Conservation (phyloP, 345 rosid genomes). For the Geranium brycei region DNA sequence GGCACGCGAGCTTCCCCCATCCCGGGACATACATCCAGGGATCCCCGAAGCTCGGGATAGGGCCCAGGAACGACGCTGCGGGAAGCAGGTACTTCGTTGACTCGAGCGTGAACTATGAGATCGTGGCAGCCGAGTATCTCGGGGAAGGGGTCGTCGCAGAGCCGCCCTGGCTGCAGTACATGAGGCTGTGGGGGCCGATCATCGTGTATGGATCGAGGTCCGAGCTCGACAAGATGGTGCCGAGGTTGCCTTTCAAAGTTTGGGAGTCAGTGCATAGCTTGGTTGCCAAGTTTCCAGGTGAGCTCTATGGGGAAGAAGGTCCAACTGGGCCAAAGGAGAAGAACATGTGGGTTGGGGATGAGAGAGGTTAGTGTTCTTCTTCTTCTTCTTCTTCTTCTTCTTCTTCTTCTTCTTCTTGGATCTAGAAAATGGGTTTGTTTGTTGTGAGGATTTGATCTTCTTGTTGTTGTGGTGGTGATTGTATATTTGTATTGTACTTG, state of each 20-base stretch:
- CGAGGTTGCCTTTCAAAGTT: constrained; percentile 32
- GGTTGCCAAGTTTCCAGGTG: constrained; percentile 39
- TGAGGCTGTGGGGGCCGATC: constrained; percentile 83
- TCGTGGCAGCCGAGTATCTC: constrained; percentile 64
- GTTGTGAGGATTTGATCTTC: too few species aligned
- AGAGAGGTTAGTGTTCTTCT: constrained; percentile 41
- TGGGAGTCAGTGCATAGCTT: constrained; percentile 22
- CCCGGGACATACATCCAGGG: constrained; percentile 65
- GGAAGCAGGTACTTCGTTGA: constrained; percentile 34
- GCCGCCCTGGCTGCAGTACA: constrained; percentile 69
- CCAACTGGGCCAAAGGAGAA: constrained; percentile 95
- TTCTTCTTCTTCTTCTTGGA: too few species aligned
- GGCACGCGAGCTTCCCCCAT: constrained; percentile 75
- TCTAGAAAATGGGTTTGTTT: too few species aligned
- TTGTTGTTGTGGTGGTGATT: too few species aligned
- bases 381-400: too few species aligned
- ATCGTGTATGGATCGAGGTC: constrained; percentile 46
- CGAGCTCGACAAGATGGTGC: constrained; percentile 38
- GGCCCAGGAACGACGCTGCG: constrained; percentile 62
- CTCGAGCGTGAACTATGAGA: constrained; percentile 54
- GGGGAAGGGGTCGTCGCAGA: constrained; percentile 33
- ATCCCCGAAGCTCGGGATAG: constrained; percentile 45
- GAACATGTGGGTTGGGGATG: constrained; percentile 81
- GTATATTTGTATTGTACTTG: too few species aligned
- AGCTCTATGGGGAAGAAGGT: constrained; percentile 67